phyloP scores from a whole-genome alignment of 2,329 filamentous ascomycete genomes.

The Coniochaeta pulveracea region DNA sequence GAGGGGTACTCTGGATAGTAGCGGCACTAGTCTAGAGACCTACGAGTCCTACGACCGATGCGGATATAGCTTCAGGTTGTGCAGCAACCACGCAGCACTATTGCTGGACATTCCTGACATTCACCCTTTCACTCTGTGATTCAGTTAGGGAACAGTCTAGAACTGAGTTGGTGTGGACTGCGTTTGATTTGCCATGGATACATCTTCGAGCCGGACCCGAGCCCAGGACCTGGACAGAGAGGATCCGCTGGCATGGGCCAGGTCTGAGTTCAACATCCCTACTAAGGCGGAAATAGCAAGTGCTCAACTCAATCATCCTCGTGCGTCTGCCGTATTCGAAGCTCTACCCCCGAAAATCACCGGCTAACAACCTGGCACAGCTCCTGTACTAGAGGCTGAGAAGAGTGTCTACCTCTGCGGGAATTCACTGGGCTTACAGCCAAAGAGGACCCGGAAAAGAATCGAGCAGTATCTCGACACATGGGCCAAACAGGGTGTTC shows the following conservation, averaged over 20 bases:
- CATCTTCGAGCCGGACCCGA: background rate
- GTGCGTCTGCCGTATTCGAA: background rate
- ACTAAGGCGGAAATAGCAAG: slow-evolving; percentile 14
- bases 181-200: too few species aligned
- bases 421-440: slow-evolving; percentile 69
- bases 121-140: too few species aligned
- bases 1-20: too few species aligned
- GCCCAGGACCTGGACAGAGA: slow-evolving; percentile 11
- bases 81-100: too few species aligned
- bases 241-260: slow-evolving; percentile 12
- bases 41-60: too few species aligned
- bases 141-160: too few species aligned
- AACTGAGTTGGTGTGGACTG: too few species aligned
- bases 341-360: background rate
- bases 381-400: background rate
- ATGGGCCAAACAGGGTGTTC: slow-evolving; percentile 68
- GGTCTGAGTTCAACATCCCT: slow-evolving; percentile 17
- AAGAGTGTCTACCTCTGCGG: slow-evolving; percentile 61
- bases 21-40: too few species aligned
- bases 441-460: slow-evolving; percentile 50
- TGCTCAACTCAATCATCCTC: slow-evolving; percentile 10
- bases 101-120: too few species aligned
- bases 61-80: too few species aligned
- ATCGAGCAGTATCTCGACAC: slow-evolving; percentile 59
- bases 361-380: background rate